Evolutionary conservation across 2,329 filamentous ascomycete species (phyloP).

Genomic region (Pseudogymnoascus sp.): DNA sequence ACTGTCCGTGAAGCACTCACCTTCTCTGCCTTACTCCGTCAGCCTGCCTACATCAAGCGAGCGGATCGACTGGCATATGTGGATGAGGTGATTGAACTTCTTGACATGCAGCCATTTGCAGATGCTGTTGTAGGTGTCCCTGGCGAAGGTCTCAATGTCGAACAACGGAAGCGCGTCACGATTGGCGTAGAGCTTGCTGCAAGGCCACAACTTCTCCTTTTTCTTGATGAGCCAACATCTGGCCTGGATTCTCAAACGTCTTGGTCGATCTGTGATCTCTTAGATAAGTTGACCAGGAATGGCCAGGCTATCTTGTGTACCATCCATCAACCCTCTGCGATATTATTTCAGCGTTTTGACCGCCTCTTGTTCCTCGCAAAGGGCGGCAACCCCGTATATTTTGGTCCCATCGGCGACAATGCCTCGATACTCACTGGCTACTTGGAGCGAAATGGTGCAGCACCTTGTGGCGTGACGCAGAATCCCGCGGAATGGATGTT

Average conservation of each 20-base stretch:
- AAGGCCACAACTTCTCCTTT: slow-evolving; percentile 76
- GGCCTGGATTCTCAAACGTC: slow-evolving; percentile 69
- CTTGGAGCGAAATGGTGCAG: slow-evolving; percentile 36
- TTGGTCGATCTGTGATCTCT: slow-evolving; percentile 53
- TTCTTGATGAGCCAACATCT: slow-evolving; percentile 87
- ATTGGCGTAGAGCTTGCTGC: slow-evolving; percentile 89
- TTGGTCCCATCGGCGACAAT: slow-evolving; percentile 55
- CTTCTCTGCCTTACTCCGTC: slow-evolving; percentile 82
- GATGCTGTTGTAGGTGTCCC: slow-evolving; percentile 57
- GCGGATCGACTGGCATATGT: slow-evolving; percentile 77
- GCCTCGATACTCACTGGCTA: slow-evolving; percentile 49
- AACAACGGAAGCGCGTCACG: slow-evolving; percentile 50
- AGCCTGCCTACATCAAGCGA: slow-evolving; percentile 61
- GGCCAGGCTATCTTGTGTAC: slow-evolving; percentile 47
- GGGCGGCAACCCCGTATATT: slow-evolving; percentile 60
- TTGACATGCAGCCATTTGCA: slow-evolving; percentile 58
- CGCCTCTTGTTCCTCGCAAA: slow-evolving; percentile 53
- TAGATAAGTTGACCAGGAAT: slow-evolving; percentile 49
- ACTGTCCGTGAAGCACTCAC: slow-evolving; percentile 83
- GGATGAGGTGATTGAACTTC: slow-evolving; percentile 60
- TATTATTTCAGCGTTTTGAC: slow-evolving; percentile 49
- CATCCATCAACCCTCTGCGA: slow-evolving; percentile 46
- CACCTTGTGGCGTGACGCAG: not conserved
- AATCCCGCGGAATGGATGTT: slow-evolving; percentile 78
- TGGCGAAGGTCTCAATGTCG: slow-evolving; percentile 51